Base-by-base conservation (phyloP, 306 rosid genomes). In the Geum urbanum region DNA sequence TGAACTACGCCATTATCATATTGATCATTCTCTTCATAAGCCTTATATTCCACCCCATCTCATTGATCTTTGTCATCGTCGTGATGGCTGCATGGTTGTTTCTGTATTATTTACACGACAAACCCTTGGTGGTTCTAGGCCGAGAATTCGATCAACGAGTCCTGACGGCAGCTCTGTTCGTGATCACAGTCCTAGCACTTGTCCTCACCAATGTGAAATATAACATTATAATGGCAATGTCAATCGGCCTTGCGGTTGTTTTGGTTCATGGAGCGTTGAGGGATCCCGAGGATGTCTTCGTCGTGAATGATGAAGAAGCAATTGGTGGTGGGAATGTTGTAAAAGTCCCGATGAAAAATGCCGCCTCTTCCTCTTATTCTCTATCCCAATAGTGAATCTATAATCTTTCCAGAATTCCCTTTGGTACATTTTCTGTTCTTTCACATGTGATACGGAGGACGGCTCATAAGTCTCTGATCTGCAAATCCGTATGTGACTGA, bases 351-450 rank as follows among this genome's bases (percentile, higher is more conserved):
- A 88, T 88, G 7, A 81, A 76, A 79, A 75, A 83, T 45, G 83
- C 92, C 50, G 92, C 82, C 57, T 86, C 97, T 57, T 78, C 92
- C 72, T 91, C 90, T 68, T 88, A 78, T 73, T 70, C 80, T 64
- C 48, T 55, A 75, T 15, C 83, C 13, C 72, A 65, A 58, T 52
- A 44, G 8, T 63, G 56, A 22, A 18, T 52, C 18, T 8, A 5
- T 52, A 22, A 52, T 14, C 4, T 32, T 32, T 7, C 40, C 9
- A 24, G 12, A 35, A 12, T 27, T 13, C 15, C 63, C 63, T 32
- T 1, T 54, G 32, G 18, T 37, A 37, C 7, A 11, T 37, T 51
- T 39, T 14, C 0, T 57, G 22, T 59, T 39, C 12, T 9, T 10
- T 2, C 43, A 0, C 32, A 18, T 58, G 41, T 24, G 14, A 32